phyloP scores from a whole-genome alignment of 768 basidiomycete species.

The Boletus rex-veris region DNA sequence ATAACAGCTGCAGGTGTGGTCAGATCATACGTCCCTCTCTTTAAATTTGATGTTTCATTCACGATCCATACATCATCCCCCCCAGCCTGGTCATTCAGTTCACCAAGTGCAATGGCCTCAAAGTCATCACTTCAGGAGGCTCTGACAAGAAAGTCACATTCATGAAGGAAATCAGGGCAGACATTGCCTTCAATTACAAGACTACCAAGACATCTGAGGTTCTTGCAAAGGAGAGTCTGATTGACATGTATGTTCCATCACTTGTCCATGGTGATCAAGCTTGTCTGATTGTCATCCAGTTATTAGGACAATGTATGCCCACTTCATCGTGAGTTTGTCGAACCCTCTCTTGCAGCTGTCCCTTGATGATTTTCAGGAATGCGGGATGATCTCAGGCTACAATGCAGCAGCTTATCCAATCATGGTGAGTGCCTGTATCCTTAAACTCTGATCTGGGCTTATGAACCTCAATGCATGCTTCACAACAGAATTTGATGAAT shows the following conservation, averaged over 20 bases:
- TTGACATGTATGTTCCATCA: neutral
- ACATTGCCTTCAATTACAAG: slow-evolving; percentile 5
- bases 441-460: neutral
- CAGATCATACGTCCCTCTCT: neutral
- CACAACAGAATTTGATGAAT: neutral
- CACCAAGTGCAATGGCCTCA: slow-evolving; percentile 6
- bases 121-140: slow-evolving; percentile 4
- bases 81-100: slow-evolving; percentile 1
- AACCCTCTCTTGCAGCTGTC: neutral
- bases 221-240: slow-evolving; percentile 2
- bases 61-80: neutral
- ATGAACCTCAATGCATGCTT: neutral
- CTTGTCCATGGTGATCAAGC: neutral
- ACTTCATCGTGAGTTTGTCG: slow-evolving; percentile 3
- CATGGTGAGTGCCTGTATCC: neutral
- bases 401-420: neutral
- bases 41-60: neutral
- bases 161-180: slow-evolving; percentile 1
- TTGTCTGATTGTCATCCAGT: neutral
- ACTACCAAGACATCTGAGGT: slow-evolving; percentile 2
- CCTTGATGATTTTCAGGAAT: neutral
- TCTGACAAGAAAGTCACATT: slow-evolving; percentile 1
- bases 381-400: slow-evolving; percentile 1
- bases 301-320: slow-evolving; percentile 7
- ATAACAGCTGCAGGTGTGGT: slow-evolving; percentile 1